These are phyloP conservation scores for Suillus tomentosus DNA, from an alignment of 768 basidiomycete species.

Conservation along the genomic window DNA sequence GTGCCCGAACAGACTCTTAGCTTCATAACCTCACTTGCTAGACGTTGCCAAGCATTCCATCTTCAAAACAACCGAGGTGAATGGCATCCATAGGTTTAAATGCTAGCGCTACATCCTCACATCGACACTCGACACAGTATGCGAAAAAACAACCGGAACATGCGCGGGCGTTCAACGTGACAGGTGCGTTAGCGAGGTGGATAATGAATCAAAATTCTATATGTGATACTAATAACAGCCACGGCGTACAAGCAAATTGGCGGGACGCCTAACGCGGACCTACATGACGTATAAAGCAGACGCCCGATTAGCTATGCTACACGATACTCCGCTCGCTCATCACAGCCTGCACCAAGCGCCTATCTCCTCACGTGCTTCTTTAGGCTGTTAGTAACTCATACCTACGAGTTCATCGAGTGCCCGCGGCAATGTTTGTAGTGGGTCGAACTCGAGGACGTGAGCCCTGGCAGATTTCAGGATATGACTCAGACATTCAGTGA, in stretches of 20 bases:
- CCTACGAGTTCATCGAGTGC: constrained; percentile 76
- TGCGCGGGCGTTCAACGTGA: neutral
- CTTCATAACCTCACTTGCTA: too few relatives aligned
- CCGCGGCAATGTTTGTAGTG: constrained; percentile 69
- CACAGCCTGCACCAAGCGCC: constrained; percentile 47
- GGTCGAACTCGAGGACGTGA: constrained; percentile 83
- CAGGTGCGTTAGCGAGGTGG: neutral
- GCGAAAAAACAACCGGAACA: neutral
- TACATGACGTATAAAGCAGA: too few relatives aligned
- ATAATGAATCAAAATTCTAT: neutral
- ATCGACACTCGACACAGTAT: neutral
- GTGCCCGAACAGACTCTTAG: too few relatives aligned
- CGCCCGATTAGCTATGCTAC: constrained; percentile 28
- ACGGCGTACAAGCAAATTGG: too few relatives aligned
- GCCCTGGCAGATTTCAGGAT: too few relatives aligned
- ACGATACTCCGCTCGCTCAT: constrained; percentile 36
- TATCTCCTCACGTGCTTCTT: constrained; percentile 84
- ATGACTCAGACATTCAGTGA: too few relatives aligned
- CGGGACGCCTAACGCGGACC: too few relatives aligned
- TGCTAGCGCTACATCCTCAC: neutral
- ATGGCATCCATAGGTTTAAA: neutral
- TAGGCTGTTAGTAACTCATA: constrained; percentile 66
- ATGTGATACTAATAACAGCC: neutral
- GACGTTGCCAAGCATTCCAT: neutral
- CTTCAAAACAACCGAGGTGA: neutral